phyloP scores from a whole-genome alignment of 1,139 yeast species.

The Kodamaea arcana region DNA sequence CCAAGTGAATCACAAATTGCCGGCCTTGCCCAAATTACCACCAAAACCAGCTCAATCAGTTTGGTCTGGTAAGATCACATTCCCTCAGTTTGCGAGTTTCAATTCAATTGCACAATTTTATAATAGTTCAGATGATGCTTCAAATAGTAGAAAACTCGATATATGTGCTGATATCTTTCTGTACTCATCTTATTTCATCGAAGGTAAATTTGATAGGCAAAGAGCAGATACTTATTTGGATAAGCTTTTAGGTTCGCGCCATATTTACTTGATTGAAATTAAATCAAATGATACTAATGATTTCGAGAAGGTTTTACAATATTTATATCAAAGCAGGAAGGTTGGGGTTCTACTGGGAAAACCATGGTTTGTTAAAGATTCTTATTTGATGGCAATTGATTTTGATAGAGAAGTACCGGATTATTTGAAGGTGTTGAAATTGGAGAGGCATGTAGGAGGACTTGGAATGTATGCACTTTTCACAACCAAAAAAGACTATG shows the following conservation, averaged over 20 bases:
- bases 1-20: constrained; percentile 1
- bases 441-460: constrained; percentile 13
- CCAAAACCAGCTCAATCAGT: constrained; percentile 13
- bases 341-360: constrained; percentile 59
- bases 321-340: constrained; percentile 46
- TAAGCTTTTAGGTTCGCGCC: constrained; percentile 46
- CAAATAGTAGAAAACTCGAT: constrained; percentile 21
- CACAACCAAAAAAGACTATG: constrained; percentile 44
- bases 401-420: constrained; percentile 24
- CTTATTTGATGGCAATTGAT: constrained; percentile 53
- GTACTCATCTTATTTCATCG: constrained; percentile 41
- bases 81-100: constrained; percentile 53
- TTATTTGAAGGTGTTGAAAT: constrained; percentile 21
- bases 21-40: not conserved
- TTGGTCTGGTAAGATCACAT: constrained; percentile 57
- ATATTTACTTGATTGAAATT: constrained; percentile 48
- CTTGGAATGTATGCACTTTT: constrained; percentile 41
- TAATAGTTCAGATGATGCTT: constrained; percentile 28
- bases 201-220: constrained; percentile 56
- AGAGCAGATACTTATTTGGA: constrained; percentile 57
- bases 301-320: constrained; percentile 49
- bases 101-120: constrained; percentile 41
- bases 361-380: constrained; percentile 56
- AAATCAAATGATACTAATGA: constrained; percentile 21
- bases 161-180: constrained; percentile 29